Conservation (phyloP, 2,329 filamentous ascomycete genomes). For the Plectosphaerella sp. region DNA sequence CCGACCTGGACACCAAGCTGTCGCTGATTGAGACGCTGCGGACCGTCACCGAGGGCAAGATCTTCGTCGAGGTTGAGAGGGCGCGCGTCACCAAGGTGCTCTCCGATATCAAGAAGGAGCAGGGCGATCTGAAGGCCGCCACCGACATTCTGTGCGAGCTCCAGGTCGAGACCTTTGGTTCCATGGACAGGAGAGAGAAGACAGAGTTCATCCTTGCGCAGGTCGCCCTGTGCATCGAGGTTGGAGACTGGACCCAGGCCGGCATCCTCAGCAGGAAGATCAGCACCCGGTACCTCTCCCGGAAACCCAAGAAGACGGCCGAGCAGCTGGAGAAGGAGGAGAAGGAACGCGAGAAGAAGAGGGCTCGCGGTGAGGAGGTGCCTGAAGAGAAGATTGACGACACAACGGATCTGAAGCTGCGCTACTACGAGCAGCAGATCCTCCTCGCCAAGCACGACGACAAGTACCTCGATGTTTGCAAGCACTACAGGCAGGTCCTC, state of each 20-base stretch:
- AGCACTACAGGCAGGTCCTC: constrained; percentile 93
- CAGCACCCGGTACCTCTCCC: constrained; percentile 84
- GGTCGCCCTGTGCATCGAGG: constrained; percentile 91
- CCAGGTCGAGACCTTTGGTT: constrained; percentile 98
- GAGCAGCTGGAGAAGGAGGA: constrained; percentile 89
- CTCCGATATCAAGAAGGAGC: constrained; percentile 94
- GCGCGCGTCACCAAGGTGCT: constrained; percentile 92
- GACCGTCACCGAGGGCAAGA: constrained; percentile 98
- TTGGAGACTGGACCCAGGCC: constrained; percentile 92
- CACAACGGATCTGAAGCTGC: constrained; percentile 92
- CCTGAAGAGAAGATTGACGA: constrained; percentile 78
- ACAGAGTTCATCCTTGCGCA: constrained; percentile 98
- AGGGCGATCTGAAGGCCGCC: constrained; percentile 86
- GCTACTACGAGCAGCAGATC: constrained; percentile 97
- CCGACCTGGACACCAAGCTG: constrained; percentile 81
- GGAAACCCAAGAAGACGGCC: constrained; percentile 84
- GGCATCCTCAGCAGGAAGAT: constrained; percentile 94
- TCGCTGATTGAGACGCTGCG: constrained; percentile 91
- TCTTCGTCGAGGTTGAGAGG: constrained; percentile 98
- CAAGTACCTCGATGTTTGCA: constrained; percentile 97
- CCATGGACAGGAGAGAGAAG: constrained; percentile 96
- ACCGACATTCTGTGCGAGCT: constrained; percentile 94
- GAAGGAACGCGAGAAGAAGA: constrained; percentile 84
- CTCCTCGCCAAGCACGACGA: constrained; percentile 91
- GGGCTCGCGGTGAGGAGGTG: constrained; percentile 73